These are phyloP conservation scores for Didymosphaeria variabile DNA, from an alignment of 2,329 filamentous ascomycete species.

Conservation along the genomic window DNA sequence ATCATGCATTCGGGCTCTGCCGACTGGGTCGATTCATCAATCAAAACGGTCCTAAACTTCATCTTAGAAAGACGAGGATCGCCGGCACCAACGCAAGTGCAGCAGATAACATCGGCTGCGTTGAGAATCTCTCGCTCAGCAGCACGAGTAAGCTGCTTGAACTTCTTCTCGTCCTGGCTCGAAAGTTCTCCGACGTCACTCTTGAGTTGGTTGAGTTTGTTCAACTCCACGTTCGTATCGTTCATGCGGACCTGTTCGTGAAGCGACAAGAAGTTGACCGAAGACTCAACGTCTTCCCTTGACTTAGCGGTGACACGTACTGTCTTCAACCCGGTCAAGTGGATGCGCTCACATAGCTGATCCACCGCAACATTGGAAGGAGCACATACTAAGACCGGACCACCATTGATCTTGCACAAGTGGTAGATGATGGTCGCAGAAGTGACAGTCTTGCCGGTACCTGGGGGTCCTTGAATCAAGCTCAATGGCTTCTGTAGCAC, in stretches of 20 bases:
- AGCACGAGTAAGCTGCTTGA: conserved; percentile 91
- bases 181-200: conserved; percentile 89
- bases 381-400: conserved; percentile 94
- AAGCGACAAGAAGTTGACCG: conserved; percentile 91
- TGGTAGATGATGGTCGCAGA: conserved; percentile 99
- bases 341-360: conserved; percentile 96
- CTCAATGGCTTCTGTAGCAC: conserved; percentile 93
- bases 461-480: conserved; percentile 94
- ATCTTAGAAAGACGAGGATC: conserved; percentile 95
- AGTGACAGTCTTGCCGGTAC: conserved; percentile 98
- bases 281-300: conserved; percentile 97
- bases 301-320: conserved; percentile 99
- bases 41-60: conserved; percentile 97
- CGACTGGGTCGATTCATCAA: conserved; percentile 97
- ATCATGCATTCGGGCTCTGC: conserved; percentile 99
- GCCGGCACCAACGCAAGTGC: conserved; percentile 96
- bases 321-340: conserved; percentile 92
- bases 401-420: conserved; percentile 91
- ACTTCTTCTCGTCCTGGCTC: conserved; percentile 97
- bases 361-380: conserved; percentile 99
- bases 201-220: conserved; percentile 93
- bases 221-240: conserved; percentile 91
- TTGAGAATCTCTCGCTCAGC: conserved; percentile 94
- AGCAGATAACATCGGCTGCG: conserved; percentile 98
- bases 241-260: conserved; percentile 98